phyloP scores from a whole-genome alignment of 345 rosid species.

The Pistacia integerrima region DNA sequence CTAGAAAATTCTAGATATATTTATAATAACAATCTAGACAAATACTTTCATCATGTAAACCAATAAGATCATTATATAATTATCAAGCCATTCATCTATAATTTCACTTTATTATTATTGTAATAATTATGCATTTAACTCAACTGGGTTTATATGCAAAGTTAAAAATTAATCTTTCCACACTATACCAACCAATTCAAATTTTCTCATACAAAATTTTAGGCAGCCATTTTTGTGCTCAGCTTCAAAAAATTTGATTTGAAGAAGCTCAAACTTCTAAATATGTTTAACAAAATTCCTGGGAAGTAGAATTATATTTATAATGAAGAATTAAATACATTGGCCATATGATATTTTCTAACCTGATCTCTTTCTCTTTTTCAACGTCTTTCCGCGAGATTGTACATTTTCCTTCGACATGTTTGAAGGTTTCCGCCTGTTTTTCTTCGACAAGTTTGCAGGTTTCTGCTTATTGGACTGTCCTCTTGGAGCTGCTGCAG shows the following conservation, averaged over 20 bases:
- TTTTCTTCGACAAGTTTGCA: not conserved
- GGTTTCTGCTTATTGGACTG: conserved; percentile 35
- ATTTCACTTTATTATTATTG: too few relatives aligned
- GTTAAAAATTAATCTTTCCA: not conserved
- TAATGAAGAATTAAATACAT: not conserved
- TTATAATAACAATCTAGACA: too few relatives aligned
- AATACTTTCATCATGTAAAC: too few relatives aligned
- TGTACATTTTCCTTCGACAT: not conserved
- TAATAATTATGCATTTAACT: not conserved
- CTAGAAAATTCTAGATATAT: too few relatives aligned
- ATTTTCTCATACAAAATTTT: not conserved
- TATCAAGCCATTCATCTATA: too few relatives aligned
- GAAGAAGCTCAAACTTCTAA: not conserved
- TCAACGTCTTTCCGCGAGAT: conserved; percentile 26
- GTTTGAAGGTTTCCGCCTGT: conserved; percentile 22
- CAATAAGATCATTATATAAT: too few relatives aligned
- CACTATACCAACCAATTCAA: not conserved
- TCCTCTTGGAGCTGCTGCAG: not conserved
- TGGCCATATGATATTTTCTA: not conserved
- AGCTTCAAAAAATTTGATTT: not conserved
- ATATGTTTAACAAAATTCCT: not conserved
- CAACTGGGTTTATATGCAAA: not conserved
- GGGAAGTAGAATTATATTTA: not conserved
- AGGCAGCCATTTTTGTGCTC: too few relatives aligned
- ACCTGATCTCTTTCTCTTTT: conserved; percentile 32